Evolutionary conservation across 73 alveolate species (phyloP), one percentile per base, ranked within the genome.

Genomic region (Paramecium bursaria): DNA sequence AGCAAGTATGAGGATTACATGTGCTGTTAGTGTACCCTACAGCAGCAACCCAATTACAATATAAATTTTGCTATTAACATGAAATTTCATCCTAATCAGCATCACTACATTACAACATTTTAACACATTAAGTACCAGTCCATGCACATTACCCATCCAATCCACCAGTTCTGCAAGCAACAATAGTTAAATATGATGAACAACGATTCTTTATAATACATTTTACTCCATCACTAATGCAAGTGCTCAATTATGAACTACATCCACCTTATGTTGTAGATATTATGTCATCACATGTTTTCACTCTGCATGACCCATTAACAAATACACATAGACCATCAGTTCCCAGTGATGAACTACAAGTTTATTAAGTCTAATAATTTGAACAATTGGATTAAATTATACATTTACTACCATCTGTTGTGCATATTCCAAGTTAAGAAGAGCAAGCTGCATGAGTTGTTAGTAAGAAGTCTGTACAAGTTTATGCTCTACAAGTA

Each of bases 81-180:
- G n/a, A n/a, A n/a, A n/a, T n/a, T n/a, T n/a, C n/a, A n/a, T n/a
- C n/a, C n/a, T n/a, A n/a, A n/a, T n/a, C n/a, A n/a, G n/a, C n/a
- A n/a, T n/a, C n/a, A n/a, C n/a, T n/a, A n/a, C n/a, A n/a, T n/a
- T n/a, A n/a, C n/a, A n/a, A n/a, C n/a, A n/a, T n/a, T n/a, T n/a
- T n/a, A n/a, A n/a, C n/a, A n/a, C n/a, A n/a, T n/a, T n/a, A n/a
- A n/a, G n/a, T n/a, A n/a, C n/a, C 50, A 55, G 26, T 13, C 75
- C 75, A 55, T n/a, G 31, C 19, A 55, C 75, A 55, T 29, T 17
- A 29, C 26, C 75, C 75, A 55, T 55, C 75, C 9, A 7, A 2
- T 55, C 75, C 75, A 22, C n/a, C 15, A 55, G 7, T 26, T 22
- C 17, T 26, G 31, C 75, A 55, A 2, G 27, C 10, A 22, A 5